phyloP scores from a whole-genome alignment of 305 asterid species.

The Fraxinus ornus region DNA sequence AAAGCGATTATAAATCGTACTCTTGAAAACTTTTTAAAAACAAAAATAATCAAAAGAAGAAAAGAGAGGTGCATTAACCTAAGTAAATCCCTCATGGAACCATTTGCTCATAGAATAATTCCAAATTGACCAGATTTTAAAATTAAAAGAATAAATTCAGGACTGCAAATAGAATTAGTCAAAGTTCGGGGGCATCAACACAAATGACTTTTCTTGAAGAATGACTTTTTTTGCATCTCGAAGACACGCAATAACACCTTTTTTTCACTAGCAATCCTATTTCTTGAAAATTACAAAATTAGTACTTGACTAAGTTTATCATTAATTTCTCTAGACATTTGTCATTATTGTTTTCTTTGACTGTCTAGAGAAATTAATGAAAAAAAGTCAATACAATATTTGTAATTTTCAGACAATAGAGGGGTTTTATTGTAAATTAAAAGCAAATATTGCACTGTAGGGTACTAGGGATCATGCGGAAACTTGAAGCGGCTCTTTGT shows the following conservation, averaged over 20 bases:
- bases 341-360: not conserved
- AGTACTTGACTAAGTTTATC: not conserved
- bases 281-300: not conserved
- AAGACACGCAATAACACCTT: not conserved
- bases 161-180: not conserved
- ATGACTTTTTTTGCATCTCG: not conserved
- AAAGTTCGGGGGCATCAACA: not conserved
- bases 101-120: not conserved
- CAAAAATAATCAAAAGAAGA: no score
- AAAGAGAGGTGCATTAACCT: no score
- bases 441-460: slow-evolving; percentile 8
- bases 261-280: not conserved
- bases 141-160: not conserved
- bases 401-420: not conserved
- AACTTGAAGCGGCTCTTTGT: slow-evolving; percentile 42
- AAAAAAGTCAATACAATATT: not conserved
- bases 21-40: no score
- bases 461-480: slow-evolving; percentile 24
- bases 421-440: not conserved
- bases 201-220: not conserved
- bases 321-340: not conserved
- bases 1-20: no score
- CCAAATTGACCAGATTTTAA: not conserved
- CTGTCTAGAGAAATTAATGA: not conserved
- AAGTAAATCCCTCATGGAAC: not conserved